These are phyloP conservation scores for Xylaria sp. DNA, from an alignment of 2,329 filamentous ascomycete genomes.

Conservation along the genomic window DNA sequence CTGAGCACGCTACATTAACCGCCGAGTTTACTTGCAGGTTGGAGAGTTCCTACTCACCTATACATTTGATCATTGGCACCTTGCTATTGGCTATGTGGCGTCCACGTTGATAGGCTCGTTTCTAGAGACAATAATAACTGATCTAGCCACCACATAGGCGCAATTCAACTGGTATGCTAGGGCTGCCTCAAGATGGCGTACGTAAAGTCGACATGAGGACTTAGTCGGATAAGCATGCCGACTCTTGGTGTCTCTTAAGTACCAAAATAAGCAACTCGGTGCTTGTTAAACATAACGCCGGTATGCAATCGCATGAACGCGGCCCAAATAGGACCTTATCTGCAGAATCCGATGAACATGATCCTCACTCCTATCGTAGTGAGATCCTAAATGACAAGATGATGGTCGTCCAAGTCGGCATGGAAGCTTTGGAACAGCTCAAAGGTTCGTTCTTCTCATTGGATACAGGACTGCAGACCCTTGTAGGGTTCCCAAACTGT, in stretches of 20 bases:
- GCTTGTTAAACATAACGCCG: conserved; percentile 1
- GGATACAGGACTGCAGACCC: conserved; percentile 1
- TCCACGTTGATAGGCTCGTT: not conserved
- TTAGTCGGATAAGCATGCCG: not conserved
- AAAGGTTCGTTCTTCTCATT: conserved; percentile 1
- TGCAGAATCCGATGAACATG: too few relatives aligned
- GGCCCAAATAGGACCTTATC: too few relatives aligned
- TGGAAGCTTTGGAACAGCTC: not conserved
- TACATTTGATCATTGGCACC: not conserved
- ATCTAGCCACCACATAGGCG: not conserved
- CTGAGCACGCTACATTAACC: not conserved
- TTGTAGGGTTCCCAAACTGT: conserved; percentile 26
- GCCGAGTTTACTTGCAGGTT: not conserved
- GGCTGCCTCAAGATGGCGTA: not conserved
- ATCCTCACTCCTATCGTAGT: too few relatives aligned
- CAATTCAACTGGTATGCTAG: not conserved
- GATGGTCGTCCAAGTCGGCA: not conserved
- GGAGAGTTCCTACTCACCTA: not conserved
- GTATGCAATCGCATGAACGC: too few relatives aligned
- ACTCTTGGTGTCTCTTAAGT: not conserved
- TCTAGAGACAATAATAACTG: not conserved
- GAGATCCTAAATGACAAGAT: too few relatives aligned
- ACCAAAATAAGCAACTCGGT: not conserved
- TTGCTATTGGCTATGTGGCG: not conserved
- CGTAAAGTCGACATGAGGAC: not conserved